Percentiles rank a stretch among this genome's conserved stretches.
These are phyloP conservation scores for Rubroboletus satanas DNA, from an alignment of 768 basidiomycete genomes.

Conservation along the genomic window DNA sequence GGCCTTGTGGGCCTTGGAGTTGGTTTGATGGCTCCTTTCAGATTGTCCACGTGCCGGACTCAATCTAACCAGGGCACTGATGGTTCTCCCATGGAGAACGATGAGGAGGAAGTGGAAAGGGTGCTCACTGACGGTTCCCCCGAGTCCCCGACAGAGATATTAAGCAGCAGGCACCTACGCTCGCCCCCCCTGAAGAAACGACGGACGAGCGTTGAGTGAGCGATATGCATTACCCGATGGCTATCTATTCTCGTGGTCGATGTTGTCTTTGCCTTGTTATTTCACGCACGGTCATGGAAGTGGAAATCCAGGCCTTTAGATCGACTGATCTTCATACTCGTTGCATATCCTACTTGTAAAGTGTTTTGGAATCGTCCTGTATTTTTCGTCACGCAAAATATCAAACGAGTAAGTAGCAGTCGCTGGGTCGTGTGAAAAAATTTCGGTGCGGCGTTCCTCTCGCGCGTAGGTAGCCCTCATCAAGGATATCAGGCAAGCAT, in stretches of 20 bases:
- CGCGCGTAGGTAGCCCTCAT: conserved; percentile 19
- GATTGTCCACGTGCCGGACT: conserved; percentile 39
- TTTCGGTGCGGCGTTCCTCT: conserved; percentile 13
- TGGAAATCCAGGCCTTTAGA: conserved; percentile 1
- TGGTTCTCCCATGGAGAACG: conserved; percentile 19
- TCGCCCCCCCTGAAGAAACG: conserved; percentile 51
- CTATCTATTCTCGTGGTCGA: conserved; percentile 23
- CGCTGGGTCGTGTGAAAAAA: conserved; percentile 25
- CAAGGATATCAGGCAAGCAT: conserved; percentile 29
- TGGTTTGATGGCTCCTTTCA: conserved; percentile 53
- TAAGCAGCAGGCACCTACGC: conserved; percentile 21
- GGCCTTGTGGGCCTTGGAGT: conserved; percentile 38
- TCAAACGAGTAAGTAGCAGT: conserved; percentile 1
- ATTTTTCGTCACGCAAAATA: conserved; percentile 15
- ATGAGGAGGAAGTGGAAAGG: conserved; percentile 35
- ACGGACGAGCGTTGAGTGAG: conserved; percentile 33
- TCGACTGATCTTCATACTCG: conserved; percentile 6
- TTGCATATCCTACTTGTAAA: conserved; percentile 32
- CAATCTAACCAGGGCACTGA: conserved; percentile 14
- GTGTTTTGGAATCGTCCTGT: conserved; percentile 29
- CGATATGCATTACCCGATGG: conserved; percentile 13
- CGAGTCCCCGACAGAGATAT: conserved; percentile 19
- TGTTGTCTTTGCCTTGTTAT: conserved; percentile 12
- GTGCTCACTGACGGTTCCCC: conserved; percentile 24
- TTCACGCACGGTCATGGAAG: conserved; percentile 10